Base-by-base conservation (phyloP, 2,329 filamentous ascomycete genomes). In the Penicillium sp. region DNA sequence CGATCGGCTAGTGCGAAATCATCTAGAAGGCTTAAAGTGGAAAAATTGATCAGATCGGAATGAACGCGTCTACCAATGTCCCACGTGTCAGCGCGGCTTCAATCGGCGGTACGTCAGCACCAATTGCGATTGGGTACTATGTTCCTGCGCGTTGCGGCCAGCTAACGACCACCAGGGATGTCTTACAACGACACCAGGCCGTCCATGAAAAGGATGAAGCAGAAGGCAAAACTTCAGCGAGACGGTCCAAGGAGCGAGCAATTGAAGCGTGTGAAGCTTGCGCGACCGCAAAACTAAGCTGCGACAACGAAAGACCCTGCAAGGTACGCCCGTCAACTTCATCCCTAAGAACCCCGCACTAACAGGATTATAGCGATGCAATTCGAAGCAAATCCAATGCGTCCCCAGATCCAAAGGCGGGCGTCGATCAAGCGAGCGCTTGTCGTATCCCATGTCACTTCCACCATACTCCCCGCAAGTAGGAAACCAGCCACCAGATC, bases 131-230 rank as follows among this genome's bases (percentile, higher is more conserved):
- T 15, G 3, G 24, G 22, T 10, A n/a, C 17, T 40, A 9, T 17
- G 19, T 17, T 24, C 7, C 5, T 8, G 12, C 7, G 35, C 6
- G 5, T 15, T 1, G 22, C 19, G 7, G 22, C 13, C 6, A 15
- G 28, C 49, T 60, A 35, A 60, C 26, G 8, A n/a, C 13, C 13
- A 19, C 26, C 40, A 66, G 64, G 30, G 64, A 66, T 60, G 62
- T 66, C n/a, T 24, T 66, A 8, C 62, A 63, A 33, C 62, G 64
- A 26, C 64, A 66, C 22, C 64, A 65, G 30, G 58, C 64, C 2
- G 64, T 66, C 24, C 64, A 66, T 37, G 64, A 65, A 47, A 64
- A 59, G 42, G 55, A 62, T 8, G 24, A 22, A 1, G 28, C 45
- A 0, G 62, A 62, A 13, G 60, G 58, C 13, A 61, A 62, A 17